Conservation (phyloP, 1,284 basidiomycete genomes). For the Ustilago crameri region DNA sequence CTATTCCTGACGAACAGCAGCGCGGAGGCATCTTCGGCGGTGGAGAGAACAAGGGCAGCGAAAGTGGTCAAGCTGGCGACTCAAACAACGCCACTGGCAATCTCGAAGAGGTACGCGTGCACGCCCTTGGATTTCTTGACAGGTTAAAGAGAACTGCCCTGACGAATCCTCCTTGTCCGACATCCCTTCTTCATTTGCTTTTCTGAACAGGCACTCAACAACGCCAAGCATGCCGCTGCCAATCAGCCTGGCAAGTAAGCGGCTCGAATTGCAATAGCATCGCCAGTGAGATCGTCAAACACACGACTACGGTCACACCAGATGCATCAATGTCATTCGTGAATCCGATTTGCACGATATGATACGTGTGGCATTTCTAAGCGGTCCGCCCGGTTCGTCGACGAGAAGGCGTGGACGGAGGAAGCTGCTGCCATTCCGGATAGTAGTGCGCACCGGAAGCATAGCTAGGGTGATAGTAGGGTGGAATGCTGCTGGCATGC, state of each 20-base stretch:
- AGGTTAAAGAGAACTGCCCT: neutral
- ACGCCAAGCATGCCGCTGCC: constrained; percentile 36
- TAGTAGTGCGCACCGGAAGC: constrained; percentile 17
- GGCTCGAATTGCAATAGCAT: neutral
- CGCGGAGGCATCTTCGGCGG: constrained; percentile 39
- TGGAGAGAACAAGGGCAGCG: constrained; percentile 33
- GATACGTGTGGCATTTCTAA: neutral
- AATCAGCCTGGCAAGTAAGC: constrained; percentile 36
- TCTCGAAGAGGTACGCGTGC: constrained; percentile 16
- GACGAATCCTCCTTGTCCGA: too few species aligned
- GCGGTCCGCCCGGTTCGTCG: constrained; percentile 15
- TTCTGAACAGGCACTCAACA: constrained; percentile 30
- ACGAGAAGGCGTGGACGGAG: constrained; percentile 31
- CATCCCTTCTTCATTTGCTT: too few species aligned
- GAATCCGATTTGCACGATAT: neutral
- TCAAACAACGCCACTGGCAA: constrained; percentile 16
- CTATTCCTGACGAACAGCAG: constrained; percentile 50
- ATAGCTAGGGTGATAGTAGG: constrained; percentile 25
- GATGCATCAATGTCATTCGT: neutral
- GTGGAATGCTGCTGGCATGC: constrained; percentile 18
- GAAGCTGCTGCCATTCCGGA: constrained; percentile 30
- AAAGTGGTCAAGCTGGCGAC: constrained; percentile 35
- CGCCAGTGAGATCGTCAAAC: constrained; percentile 2
- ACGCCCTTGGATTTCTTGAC: neutral
- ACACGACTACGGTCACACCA: constrained; percentile 3